Conservation (phyloP, 2,329 filamentous ascomycete genomes). For the Cladosporium cucumerinum region DNA sequence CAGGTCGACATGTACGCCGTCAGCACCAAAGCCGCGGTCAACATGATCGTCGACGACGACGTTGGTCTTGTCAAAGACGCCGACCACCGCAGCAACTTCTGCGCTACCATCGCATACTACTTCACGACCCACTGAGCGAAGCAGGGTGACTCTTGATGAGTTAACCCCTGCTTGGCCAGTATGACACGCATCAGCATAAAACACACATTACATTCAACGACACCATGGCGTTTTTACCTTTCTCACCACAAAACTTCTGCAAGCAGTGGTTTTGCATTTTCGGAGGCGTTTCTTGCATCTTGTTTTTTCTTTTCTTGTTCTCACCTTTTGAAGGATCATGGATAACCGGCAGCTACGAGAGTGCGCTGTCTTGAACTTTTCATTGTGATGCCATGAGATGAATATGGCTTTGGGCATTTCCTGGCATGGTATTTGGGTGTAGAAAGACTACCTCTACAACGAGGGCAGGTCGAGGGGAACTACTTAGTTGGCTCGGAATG, state of each 20-base stretch:
- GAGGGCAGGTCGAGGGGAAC: not conserved
- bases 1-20: conserved; percentile 48
- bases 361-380: not conserved
- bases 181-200: not conserved
- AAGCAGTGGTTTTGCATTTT: not conserved
- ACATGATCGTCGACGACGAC: conserved; percentile 45
- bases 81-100: conserved; percentile 49
- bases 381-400: not conserved
- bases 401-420: not conserved
- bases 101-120: conserved; percentile 44
- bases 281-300: not conserved
- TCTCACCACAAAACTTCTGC: not conserved
- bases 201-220: not conserved
- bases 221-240: not conserved
- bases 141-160: not conserved
- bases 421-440: not conserved
- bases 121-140: conserved; percentile 16
- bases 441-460: not conserved
- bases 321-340: not conserved
- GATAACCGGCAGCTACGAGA: not conserved
- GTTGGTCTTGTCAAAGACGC: conserved; percentile 38
- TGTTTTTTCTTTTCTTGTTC: not conserved
- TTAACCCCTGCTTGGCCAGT: not conserved
- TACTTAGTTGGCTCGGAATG: not conserved
- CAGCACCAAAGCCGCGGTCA: conserved; percentile 48